Base-by-base conservation (phyloP, 768 basidiomycete genomes). In the Fomitopsis serialis region DNA sequence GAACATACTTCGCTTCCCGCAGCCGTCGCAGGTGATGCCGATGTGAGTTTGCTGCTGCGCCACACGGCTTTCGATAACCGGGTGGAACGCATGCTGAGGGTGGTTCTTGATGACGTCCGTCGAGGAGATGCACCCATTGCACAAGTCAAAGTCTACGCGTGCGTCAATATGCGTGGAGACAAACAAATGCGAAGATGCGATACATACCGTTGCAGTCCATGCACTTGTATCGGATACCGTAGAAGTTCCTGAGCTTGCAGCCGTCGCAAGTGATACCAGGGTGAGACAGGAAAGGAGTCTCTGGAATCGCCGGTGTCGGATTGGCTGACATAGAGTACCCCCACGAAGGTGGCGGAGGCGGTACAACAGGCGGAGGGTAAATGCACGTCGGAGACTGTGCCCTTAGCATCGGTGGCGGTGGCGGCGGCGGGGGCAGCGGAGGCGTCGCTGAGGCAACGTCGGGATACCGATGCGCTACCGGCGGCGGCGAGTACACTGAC, bases 11-110 rank as follows among this genome's bases (percentile, higher is more conserved):
- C 68, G 61, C 3, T 73, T 55, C 2, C 48, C 11, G 65, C 90
- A 93, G n/a, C 58, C 62, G 63, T 92, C 86, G 63, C 90, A 93
- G 5, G 74, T 47, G 17, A 89, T 71, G n/a, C 78, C 77, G 25
- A 42, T 62, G 63, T 89, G 87, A 15, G 32, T 49, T 2, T n/a
- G 5, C 19, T 49, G 34, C 15, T 49, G n/a, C n/a, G 11, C 13
- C 24, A 53, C 54, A 8, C 48, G 45, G 0, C 43, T 24, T 17
- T 45, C 52, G 34, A 35, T 45, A 23, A 63, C 52, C 6, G 59
- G 58, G 55, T 55, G 56, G 55, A 63, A 63, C 1, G 54, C 44
- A 21, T 63, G 61, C 1, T 9, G 43, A 2, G 51, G 22, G 44
- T 63, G 61, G 1, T 24, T 29, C n/a, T 50, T 52, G 44, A 57